These are phyloP conservation scores for Mitragyna speciosa DNA, from an alignment of 257 asterid species.

Conservation along the genomic window DNA sequence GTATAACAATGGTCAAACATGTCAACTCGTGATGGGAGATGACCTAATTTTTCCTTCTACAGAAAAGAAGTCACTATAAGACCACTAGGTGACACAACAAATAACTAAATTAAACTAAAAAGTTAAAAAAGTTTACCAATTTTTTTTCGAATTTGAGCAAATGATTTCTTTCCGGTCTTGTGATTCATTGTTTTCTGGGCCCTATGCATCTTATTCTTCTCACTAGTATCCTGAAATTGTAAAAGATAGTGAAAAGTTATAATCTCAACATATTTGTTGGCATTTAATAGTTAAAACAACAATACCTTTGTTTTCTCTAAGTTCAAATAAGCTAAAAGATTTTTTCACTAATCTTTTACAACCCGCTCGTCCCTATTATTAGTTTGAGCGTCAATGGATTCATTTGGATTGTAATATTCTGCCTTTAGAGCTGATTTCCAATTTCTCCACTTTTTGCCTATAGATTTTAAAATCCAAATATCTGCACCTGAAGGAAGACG, in stretches of 20 bases:
- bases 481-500: background rate
- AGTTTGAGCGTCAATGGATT: background rate
- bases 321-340: background rate
- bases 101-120: background rate
- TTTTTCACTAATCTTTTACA: background rate
- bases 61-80: background rate
- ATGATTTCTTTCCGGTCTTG: no score
- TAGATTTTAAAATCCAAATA: background rate
- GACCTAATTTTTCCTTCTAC: background rate
- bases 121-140: background rate
- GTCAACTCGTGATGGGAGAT: background rate
- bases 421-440: background rate
- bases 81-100: background rate
- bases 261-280: background rate
- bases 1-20: background rate
- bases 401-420: background rate
- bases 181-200: no score
- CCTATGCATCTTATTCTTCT: no score
- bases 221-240: background rate
- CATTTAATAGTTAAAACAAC: no score
- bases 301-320: background rate
- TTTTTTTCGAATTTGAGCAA: background rate
- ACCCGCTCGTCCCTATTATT: background rate
- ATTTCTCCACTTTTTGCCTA: background rate
- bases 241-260: no score